Evolutionary conservation across 2,329 filamentous ascomycete genomes (phyloP).

Genomic region (Ophiocordyceps sinensis): DNA sequence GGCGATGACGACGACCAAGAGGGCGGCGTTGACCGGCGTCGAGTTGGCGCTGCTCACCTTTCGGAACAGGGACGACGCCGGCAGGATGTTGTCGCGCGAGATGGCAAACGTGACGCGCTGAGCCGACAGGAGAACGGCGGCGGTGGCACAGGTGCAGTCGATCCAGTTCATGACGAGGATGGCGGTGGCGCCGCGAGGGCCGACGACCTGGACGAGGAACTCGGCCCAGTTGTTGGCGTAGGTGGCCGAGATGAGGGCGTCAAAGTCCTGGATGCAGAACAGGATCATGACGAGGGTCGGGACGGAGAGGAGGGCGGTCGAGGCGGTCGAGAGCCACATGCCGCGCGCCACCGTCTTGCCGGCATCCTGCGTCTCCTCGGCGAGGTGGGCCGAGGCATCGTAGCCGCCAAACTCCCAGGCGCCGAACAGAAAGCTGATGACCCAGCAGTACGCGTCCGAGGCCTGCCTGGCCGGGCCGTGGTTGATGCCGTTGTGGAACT

Average conservation of each 20-base stretch:
- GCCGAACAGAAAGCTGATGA: conserved; percentile 1
- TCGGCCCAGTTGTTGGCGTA: conserved; percentile 4
- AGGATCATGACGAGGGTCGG: conserved; percentile 2
- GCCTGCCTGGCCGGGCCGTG: neutral
- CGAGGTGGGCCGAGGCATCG: conserved; percentile 2
- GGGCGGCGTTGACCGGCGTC: conserved; percentile 1
- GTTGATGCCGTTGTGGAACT: conserved; percentile 1
- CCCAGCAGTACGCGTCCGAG: neutral
- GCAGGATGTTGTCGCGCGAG: conserved; percentile 2
- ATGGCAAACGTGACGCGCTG: conserved; percentile 3
- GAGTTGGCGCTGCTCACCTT: neutral
- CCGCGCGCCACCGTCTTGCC: conserved; percentile 1
- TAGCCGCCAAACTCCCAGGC: conserved; percentile 2
- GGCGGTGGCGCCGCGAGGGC: conserved; percentile 1
- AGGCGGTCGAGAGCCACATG: conserved; percentile 2
- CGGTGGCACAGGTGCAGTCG: conserved; percentile 3
- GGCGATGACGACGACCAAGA: neutral
- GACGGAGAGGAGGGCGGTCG: conserved; percentile 1
- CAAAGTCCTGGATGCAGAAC: conserved; percentile 3
- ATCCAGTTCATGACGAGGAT: conserved; percentile 2
- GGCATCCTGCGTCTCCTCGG: conserved; percentile 3
- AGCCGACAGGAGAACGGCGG: conserved; percentile 1
- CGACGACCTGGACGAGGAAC: conserved; percentile 1
- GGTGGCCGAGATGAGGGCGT: conserved; percentile 1
- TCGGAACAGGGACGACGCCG: neutral